Evolutionary conservation across 2,329 filamentous ascomycete genomes (phyloP).

Genomic region (Biscogniauxia marginata): DNA sequence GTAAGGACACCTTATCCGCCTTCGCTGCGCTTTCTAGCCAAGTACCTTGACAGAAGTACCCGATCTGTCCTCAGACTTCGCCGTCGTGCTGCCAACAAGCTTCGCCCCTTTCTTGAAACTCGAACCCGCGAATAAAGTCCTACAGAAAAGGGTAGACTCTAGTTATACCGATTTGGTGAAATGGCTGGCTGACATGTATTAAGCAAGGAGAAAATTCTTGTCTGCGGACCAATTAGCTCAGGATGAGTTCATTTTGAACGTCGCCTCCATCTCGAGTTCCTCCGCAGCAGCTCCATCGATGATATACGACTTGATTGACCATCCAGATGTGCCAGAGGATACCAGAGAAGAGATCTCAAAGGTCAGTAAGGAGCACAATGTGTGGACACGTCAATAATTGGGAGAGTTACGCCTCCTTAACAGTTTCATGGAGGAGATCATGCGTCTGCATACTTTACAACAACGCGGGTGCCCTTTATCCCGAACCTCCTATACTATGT

Average conservation of each 20-base stretch:
- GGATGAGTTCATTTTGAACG: constrained; percentile 10
- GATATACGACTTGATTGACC: constrained; percentile 14
- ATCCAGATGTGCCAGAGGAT: constrained; percentile 9
- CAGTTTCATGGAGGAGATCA: constrained; percentile 23
- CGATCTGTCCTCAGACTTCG: background rate
- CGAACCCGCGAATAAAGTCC: background rate
- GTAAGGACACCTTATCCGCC: constrained; percentile 9
- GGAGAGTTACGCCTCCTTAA: constrained; percentile 11
- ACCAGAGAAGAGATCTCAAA: constrained; percentile 10
- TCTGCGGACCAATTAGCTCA: constrained; percentile 8
- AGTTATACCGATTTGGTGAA: constrained; percentile 8
- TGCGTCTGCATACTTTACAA: constrained; percentile 10
- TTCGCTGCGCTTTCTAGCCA: constrained; percentile 6
- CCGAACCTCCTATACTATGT: background rate
- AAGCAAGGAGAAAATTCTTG: background rate
- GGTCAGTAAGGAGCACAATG: background rate
- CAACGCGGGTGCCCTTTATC: constrained; percentile 3
- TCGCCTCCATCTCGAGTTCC: constrained; percentile 14
- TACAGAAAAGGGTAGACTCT: background rate
- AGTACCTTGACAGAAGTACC: constrained; percentile 3
- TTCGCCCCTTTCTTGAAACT: constrained; percentile 6
- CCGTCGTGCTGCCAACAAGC: constrained; percentile 1
- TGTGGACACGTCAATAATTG: constrained; percentile 11
- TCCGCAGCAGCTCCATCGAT: constrained; percentile 6
- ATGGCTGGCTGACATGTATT: constrained; percentile 5